phyloP scores from a whole-genome alignment of 208 protist genomes.

The Acanthamoeba lenticulata region DNA sequence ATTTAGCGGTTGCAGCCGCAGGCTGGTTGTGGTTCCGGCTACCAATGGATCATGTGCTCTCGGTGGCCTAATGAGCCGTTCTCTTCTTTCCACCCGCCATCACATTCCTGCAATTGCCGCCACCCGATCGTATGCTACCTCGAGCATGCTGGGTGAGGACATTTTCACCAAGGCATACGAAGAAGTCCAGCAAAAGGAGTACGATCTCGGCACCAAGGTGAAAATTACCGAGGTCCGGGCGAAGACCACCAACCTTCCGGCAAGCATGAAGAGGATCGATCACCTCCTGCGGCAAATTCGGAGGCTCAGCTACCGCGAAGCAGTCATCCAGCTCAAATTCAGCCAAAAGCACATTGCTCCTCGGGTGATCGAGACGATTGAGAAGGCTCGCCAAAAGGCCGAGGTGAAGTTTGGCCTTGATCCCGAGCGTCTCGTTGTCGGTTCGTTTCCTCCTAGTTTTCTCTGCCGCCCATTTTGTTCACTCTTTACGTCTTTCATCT shows the following conservation, averaged over 20 bases:
- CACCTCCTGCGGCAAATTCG: slow-evolving; percentile 31
- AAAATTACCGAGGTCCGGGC: background rate
- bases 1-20: background rate
- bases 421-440: background rate
- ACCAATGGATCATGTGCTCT: background rate
- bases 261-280: slow-evolving; percentile 9
- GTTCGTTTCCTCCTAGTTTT: background rate
- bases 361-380: background rate
- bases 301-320: slow-evolving; percentile 34
- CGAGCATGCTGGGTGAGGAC: background rate
- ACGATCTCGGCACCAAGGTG: background rate
- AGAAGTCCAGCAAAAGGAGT: background rate
- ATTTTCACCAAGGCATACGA: slow-evolving; percentile 11
- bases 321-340: slow-evolving; percentile 29
- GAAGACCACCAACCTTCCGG: background rate
- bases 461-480: background rate
- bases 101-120: background rate
- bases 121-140: background rate
- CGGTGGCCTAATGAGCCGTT: background rate
- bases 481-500: background rate
- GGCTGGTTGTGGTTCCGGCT: background rate
- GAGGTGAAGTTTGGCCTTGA: slow-evolving; percentile 25
- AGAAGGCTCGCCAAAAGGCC: slow-evolving; percentile 21
- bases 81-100: background rate
- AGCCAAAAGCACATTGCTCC: background rate